phyloP scores from a whole-genome alignment of 306 rosid species.

The Inga laurina region DNA sequence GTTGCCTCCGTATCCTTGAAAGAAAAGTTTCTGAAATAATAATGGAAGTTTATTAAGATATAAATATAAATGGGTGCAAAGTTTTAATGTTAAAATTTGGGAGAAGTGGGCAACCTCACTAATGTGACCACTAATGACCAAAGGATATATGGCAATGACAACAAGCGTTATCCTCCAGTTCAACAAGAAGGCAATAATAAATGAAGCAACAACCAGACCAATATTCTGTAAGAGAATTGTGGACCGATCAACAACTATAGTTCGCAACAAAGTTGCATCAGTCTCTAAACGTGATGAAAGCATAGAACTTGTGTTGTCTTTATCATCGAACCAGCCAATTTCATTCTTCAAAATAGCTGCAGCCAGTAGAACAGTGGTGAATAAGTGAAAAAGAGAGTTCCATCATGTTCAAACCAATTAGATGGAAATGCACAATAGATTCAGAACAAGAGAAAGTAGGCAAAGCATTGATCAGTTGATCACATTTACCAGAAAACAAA shows the following conservation, averaged over 20 bases:
- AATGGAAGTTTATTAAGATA: background rate
- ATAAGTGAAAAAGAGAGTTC: background rate
- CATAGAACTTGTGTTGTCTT: slow-evolving; percentile 78
- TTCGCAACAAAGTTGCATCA: slow-evolving; percentile 76
- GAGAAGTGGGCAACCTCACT: slow-evolving; percentile 62
- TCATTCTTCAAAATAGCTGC: slow-evolving; percentile 89
- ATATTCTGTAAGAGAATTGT: slow-evolving; percentile 81
- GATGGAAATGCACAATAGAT: background rate
- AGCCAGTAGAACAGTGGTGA: slow-evolving; percentile 2
- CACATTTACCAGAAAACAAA: slow-evolving; percentile 71
- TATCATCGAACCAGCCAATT: slow-evolving; percentile 88
- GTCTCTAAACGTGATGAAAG: slow-evolving; percentile 84
- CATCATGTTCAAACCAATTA: background rate
- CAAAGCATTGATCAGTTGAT: background rate
- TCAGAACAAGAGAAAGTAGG: background rate
- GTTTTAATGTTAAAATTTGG: slow-evolving; percentile 7
- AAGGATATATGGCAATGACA: slow-evolving; percentile 82
- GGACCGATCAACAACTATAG: slow-evolving; percentile 79
- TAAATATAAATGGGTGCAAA: background rate
- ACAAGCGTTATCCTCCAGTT: slow-evolving; percentile 89
- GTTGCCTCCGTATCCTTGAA: slow-evolving; percentile 91
- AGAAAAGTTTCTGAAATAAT: slow-evolving; percentile 76
- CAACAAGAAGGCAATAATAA: slow-evolving; percentile 74
- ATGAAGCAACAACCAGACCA: slow-evolving; percentile 70
- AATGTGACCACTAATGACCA: slow-evolving; percentile 93